Conservation (phyloP, 306 rosid genomes). For the Inga oerstediana region DNA sequence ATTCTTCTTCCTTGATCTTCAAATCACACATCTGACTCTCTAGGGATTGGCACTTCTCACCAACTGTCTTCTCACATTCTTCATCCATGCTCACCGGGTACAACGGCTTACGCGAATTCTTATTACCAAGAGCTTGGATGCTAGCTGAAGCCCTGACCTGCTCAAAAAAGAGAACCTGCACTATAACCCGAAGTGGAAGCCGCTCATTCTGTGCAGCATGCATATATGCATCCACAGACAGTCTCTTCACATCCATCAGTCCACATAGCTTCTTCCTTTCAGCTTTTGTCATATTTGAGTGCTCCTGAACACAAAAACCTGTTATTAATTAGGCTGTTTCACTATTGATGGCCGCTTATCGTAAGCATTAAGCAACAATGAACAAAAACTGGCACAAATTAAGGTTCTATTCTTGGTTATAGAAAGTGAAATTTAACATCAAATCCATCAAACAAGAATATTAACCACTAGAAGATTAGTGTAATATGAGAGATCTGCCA, state of each 20-base stretch:
- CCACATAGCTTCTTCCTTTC: constrained; percentile 79
- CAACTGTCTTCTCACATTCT: constrained; percentile 44
- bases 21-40: constrained; percentile 49
- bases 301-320: constrained; percentile 59
- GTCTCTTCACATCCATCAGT: constrained; percentile 79
- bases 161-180: constrained; percentile 91
- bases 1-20: constrained; percentile 64
- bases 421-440: neutral
- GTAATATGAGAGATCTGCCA: neutral
- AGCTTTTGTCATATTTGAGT: constrained; percentile 65
- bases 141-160: constrained; percentile 69
- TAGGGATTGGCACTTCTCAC: constrained; percentile 55
- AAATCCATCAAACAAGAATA: neutral
- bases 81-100: constrained; percentile 42
- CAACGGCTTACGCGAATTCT: constrained; percentile 33
- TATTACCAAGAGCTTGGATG: constrained; percentile 25
- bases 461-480: neutral
- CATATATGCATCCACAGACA: constrained; percentile 66
- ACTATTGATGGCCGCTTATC: neutral
- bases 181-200: constrained; percentile 89
- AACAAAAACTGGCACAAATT: neutral
- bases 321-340: neutral
- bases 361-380: neutral
- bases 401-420: neutral
- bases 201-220: constrained; percentile 93